Evolutionary conservation across 768 basidiomycete genomes (phyloP).

Genomic region (Tylopilus plumbeoviolaceoides): DNA sequence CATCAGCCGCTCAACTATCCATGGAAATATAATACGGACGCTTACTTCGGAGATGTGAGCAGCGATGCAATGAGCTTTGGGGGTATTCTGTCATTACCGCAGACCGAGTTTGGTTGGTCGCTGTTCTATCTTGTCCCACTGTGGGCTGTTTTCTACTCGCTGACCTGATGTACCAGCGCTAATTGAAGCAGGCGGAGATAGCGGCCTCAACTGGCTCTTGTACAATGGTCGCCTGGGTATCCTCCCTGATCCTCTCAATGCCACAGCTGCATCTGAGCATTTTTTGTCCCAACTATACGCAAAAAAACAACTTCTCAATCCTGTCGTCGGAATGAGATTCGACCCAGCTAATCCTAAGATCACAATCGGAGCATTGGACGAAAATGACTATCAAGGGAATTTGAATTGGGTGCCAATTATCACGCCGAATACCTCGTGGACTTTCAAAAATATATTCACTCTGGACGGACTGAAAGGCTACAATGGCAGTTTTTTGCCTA

Average conservation of each 20-base stretch:
- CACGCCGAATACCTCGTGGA: slow-evolving; percentile 14
- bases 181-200: slow-evolving; percentile 15
- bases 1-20: slow-evolving; percentile 9
- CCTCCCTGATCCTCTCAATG: slow-evolving; percentile 20
- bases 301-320: slow-evolving; percentile 17
- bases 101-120: slow-evolving; percentile 16
- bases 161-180: slow-evolving; percentile 2
- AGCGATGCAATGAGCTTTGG: slow-evolving; percentile 17
- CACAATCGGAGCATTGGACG: slow-evolving; percentile 25
- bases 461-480: slow-evolving; percentile 19
- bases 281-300: slow-evolving; percentile 13
- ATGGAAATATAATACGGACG: slow-evolving; percentile 9
- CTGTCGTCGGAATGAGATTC: slow-evolving; percentile 20
- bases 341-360: slow-evolving; percentile 24
- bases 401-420: slow-evolving; percentile 20
- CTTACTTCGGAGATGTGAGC: slow-evolving; percentile 12
- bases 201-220: slow-evolving; percentile 14
- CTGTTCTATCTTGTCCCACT: background rate
- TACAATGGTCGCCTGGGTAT: slow-evolving; percentile 20
- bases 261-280: slow-evolving; percentile 16
- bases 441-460: slow-evolving; percentile 1
- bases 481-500: slow-evolving; percentile 14
- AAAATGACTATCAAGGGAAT: slow-evolving; percentile 18
- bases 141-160: background rate
- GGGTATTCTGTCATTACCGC: slow-evolving; percentile 9